Evolutionary conservation across 2,329 filamentous ascomycete genomes (phyloP).

Genomic region (Fusarium odoratissimum): DNA sequence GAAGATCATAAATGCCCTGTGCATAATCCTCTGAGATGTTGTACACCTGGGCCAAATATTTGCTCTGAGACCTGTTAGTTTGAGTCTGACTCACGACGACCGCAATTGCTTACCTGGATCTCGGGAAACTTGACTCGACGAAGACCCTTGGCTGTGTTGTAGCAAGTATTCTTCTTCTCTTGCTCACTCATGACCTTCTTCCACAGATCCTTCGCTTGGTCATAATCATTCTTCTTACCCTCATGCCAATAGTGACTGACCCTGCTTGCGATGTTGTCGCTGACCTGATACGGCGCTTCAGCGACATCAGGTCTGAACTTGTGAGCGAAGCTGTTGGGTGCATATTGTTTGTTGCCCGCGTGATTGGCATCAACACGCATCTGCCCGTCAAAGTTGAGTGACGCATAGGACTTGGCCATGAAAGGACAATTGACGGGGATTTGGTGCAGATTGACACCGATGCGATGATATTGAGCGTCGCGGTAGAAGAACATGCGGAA

Average conservation of each 20-base stretch:
- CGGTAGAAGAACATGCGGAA: constrained; percentile 21
- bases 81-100: background rate
- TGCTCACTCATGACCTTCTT: constrained; percentile 1
- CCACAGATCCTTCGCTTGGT: constrained; percentile 3
- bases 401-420: constrained; percentile 14
- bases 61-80: background rate
- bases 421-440: constrained; percentile 7
- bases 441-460: constrained; percentile 3
- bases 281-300: constrained; percentile 8
- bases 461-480: constrained; percentile 4
- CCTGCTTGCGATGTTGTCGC: background rate
- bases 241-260: background rate
- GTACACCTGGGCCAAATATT: background rate
- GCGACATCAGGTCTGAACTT: constrained; percentile 6
- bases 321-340: background rate
- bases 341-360: constrained; percentile 7
- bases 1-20: background rate
- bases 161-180: constrained; percentile 9
- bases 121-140: background rate
- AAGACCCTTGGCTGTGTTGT: constrained; percentile 8
- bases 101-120: background rate
- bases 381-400: background rate
- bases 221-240: constrained; percentile 6
- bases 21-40: constrained; percentile 11
- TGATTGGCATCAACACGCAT: constrained; percentile 10